phyloP scores from a whole-genome alignment of 805 yeast species.

The Candida quercuum region DNA sequence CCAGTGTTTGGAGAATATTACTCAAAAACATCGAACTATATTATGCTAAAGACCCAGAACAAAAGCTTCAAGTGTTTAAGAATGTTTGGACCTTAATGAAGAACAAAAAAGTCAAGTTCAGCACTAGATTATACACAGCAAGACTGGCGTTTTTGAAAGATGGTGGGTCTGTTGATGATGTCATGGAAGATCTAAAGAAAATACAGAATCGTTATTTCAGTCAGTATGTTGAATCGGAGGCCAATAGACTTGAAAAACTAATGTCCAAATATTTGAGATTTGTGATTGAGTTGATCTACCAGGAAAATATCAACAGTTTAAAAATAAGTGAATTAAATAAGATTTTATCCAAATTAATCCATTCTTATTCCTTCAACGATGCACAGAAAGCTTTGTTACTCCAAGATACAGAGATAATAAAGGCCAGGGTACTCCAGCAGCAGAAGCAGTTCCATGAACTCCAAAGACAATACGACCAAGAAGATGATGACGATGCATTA shows the following conservation, averaged over 20 bases:
- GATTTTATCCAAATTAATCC: slow-evolving; percentile 2
- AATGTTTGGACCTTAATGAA: slow-evolving; percentile 15
- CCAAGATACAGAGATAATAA: neutral
- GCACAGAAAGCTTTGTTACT: neutral
- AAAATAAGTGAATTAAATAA: too few relatives aligned
- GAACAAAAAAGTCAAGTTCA: slow-evolving; percentile 5
- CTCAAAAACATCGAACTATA: slow-evolving; percentile 7
- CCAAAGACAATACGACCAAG: slow-evolving; percentile 25
- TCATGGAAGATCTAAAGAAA: slow-evolving; percentile 4
- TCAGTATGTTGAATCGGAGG: slow-evolving; percentile 1
- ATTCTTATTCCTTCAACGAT: slow-evolving; percentile 2
- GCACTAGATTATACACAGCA: slow-evolving; percentile 9
- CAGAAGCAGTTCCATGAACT: slow-evolving; percentile 15
- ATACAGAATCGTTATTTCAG: slow-evolving; percentile 4
- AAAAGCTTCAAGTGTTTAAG: slow-evolving; percentile 5
- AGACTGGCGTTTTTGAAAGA: slow-evolving; percentile 8
- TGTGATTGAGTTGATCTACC: slow-evolving; percentile 5
- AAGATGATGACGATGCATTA: slow-evolving; percentile 25
- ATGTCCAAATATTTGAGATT: slow-evolving; percentile 10
- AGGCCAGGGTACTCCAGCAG: slow-evolving; percentile 3
- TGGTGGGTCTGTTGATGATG: slow-evolving; percentile 1
- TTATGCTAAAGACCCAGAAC: slow-evolving; percentile 1
- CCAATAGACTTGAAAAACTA: slow-evolving; percentile 8
- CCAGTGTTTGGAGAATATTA: slow-evolving; percentile 15
- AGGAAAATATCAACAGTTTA: too few relatives aligned